phyloP scores from a whole-genome alignment of 176 grass and related monocot species.

The Tillandsia fasciculata region DNA sequence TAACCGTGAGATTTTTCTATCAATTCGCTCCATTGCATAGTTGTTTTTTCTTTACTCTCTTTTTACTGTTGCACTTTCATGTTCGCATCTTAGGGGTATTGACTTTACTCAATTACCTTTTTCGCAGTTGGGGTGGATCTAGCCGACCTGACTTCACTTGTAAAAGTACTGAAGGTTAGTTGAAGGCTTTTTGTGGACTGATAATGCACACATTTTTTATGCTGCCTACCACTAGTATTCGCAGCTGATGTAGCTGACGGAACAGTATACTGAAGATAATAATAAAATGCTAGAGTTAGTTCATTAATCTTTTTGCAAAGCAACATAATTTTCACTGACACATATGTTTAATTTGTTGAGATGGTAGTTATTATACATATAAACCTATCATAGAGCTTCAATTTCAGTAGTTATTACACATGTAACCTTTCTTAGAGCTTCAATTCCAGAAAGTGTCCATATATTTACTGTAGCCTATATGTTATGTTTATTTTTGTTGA shows the following conservation, averaged over 20 bases:
- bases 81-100: neutral
- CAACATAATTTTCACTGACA: neutral
- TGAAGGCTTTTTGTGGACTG: neutral
- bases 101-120: neutral
- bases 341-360: too few species aligned
- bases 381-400: too few species aligned
- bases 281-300: slow-evolving; percentile 1
- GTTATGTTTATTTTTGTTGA: too few species aligned
- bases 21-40: neutral
- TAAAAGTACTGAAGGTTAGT: slow-evolving; percentile 94
- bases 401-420: too few species aligned
- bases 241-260: neutral
- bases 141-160: slow-evolving; percentile 95
- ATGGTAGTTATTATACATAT: too few species aligned
- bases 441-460: too few species aligned
- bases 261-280: neutral
- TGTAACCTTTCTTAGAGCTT: too few species aligned
- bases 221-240: neutral
- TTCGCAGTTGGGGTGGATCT: slow-evolving; percentile 95
- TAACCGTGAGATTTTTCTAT: neutral
- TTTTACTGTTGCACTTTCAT: neutral
- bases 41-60: neutral
- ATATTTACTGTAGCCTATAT: too few species aligned
- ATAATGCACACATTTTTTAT: too few species aligned
- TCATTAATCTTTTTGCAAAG: neutral